phyloP scores from a whole-genome alignment of 148 eudicot genomes.

The Chenopodium quinoa region DNA sequence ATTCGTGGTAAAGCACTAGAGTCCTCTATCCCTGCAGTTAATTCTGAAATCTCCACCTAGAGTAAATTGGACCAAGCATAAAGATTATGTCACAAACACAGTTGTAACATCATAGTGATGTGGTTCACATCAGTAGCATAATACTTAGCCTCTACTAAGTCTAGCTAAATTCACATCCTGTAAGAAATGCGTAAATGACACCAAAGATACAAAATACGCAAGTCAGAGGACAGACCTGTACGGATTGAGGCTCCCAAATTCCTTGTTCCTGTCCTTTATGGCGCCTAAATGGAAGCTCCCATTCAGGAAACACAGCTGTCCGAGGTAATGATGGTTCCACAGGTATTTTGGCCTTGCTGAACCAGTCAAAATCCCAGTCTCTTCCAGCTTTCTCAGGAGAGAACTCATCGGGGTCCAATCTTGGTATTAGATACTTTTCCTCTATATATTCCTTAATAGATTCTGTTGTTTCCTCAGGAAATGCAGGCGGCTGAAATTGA shows the following conservation, averaged over 20 bases:
- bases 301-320: constrained; percentile 65
- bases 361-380: constrained; percentile 98
- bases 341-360: constrained; percentile 64
- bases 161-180: background rate
- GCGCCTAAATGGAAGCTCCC: constrained; percentile 97
- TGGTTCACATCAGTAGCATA: constrained; percentile 3
- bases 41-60: constrained; percentile 80
- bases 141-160: background rate
- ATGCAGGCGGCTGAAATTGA: constrained; percentile 83
- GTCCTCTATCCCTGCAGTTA: constrained; percentile 58
- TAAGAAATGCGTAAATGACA: background rate
- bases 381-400: constrained; percentile 82
- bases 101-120: background rate
- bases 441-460: constrained; percentile 65
- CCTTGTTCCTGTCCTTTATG: constrained; percentile 32
- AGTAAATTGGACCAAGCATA: constrained; percentile 26
- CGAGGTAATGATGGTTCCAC: constrained; percentile 80
- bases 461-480: constrained; percentile 73
- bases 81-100: constrained; percentile 16
- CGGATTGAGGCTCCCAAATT: constrained; percentile 80
- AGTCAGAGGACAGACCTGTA: constrained; percentile 51
- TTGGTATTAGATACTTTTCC: constrained; percentile 76
- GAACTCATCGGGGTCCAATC: constrained; percentile 82
- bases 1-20: constrained; percentile 83
- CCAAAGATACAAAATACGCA: constrained; percentile 7